A percentile compares a stretch with the other conserved stretches of the same genome.
Conservation (phyloP, 331 rosid species). For the Spiraea crenata region DNA sequence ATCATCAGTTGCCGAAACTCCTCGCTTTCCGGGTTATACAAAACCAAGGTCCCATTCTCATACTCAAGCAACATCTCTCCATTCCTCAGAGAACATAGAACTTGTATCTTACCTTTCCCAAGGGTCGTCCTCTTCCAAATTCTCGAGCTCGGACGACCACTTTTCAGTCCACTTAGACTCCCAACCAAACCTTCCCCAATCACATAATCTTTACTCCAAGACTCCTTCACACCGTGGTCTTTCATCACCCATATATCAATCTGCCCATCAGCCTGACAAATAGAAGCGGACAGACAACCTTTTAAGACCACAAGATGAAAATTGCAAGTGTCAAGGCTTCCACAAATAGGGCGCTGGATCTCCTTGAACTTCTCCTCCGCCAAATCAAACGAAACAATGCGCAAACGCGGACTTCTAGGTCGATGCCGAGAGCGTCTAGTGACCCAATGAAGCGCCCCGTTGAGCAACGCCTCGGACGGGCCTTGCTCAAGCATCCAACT, state of each 20-base stretch:
- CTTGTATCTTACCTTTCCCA: not conserved
- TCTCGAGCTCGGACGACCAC: not conserved
- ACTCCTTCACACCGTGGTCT: not conserved
- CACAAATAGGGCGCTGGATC: not conserved
- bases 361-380: not conserved
- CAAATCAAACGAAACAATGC: not conserved
- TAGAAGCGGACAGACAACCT: not conserved
- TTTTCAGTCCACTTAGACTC: not conserved
- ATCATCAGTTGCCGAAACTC: not conserved
- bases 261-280: not conserved
- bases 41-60: conserved; percentile 1
- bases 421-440: not conserved
- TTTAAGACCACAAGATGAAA: not conserved
- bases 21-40: not conserved
- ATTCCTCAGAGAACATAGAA: not conserved
- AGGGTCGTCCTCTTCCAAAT: conserved; percentile 1
- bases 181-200: not conserved
- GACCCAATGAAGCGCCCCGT: not conserved
- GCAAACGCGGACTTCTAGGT: not conserved
- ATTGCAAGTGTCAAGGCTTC: not conserved
- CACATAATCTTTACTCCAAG: not conserved
- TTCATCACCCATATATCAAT: conserved; percentile 1
- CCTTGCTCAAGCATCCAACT: not conserved
- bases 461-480: not conserved
- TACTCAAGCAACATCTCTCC: not conserved